Evolutionary conservation across 106 monocot genomes (phyloP).

Genomic region (Dioscorea alata): DNA sequence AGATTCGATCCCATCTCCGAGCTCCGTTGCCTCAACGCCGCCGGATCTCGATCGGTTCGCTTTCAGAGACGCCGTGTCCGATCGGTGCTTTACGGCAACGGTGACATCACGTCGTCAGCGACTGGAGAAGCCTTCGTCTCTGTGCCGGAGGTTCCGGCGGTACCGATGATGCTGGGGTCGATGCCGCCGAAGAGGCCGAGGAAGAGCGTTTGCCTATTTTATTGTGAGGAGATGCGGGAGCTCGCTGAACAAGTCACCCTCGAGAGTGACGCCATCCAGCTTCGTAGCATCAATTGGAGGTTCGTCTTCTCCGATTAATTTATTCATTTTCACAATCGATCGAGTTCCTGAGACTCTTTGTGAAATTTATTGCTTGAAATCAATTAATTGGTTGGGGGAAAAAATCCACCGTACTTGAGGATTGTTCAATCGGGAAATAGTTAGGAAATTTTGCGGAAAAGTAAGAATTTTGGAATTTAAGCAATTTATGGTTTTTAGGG

Average conservation of each 20-base stretch:
- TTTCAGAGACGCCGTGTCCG: neutral
- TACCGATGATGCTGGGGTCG: slow-evolving; percentile 17
- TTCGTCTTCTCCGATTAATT: slow-evolving; percentile 6
- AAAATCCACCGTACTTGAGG: neutral
- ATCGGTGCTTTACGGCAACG: slow-evolving; percentile 5
- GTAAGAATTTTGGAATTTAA: no score
- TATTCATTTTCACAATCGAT: neutral
- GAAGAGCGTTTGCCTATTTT: slow-evolving; percentile 78
- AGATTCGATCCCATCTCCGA: neutral
- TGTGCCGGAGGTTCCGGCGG: slow-evolving; percentile 9
- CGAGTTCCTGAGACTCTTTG: neutral
- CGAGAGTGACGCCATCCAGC: slow-evolving; percentile 81
- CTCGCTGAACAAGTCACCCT: slow-evolving; percentile 65
- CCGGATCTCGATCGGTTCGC: neutral
- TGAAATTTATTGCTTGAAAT: neutral
- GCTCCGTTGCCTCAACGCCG: neutral
- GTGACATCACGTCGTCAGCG: neutral
- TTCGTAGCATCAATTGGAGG: slow-evolving; percentile 85
- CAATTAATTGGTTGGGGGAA: neutral
- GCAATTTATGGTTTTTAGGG: no score
- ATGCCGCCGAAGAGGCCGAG: slow-evolving; percentile 26
- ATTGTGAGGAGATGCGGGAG: slow-evolving; percentile 85
- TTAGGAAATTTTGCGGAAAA: no score
- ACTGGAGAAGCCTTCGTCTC: neutral
- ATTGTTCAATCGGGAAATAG: neutral